Evolutionary conservation across 345 rosid species (phyloP), one percentile per base, ranked within the genome.

Genomic region (Excoecaria cochinchinensis): DNA sequence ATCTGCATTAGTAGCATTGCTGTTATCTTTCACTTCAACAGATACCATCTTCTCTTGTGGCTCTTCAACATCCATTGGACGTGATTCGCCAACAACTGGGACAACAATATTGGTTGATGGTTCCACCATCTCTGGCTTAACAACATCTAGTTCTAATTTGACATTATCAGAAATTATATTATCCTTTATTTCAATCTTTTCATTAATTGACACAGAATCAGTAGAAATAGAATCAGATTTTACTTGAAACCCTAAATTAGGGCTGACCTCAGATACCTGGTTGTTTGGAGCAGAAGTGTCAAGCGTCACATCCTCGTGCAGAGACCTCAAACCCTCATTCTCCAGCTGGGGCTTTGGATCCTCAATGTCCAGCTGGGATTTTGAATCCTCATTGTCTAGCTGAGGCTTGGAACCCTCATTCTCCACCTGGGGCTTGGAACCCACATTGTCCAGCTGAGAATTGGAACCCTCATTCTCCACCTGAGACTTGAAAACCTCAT

Each of bases 241-340:
- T 93, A 92, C 95, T 92, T 87, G 97, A 90, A 84, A 87, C 91
- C 97, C 99, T 89, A 90, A 84, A 86, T 72, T 86, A 76, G 92
- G 87, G 97, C 86, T 96, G 91, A 93, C 98, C 92, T 90, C 97
- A 84, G 98, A 89, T 96, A 96, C 99, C 99, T 93, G 98, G 90
- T 88, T 88, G 73, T 77, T 80, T 38, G 81, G 84, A 74, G 97
- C 82, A 93, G 97, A 79, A 40, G 80, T 65, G 75, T 84, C 91
- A 77, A 67, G 82, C 86, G 70, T 13, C 80, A 79, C 87, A 82
- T 86, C 89, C 72, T 88, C 80, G 59, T 70, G 83, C 17, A 44
- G 76, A 84, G 89, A 76, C 85, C 85, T 86, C 70, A 81, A 64
- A 67, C 79, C 80, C 85, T 75, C 85, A 79, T 78, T 55, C 80